These are phyloP conservation scores for Mollisiaceae sp. DNA, from an alignment of 2,329 filamentous ascomycete genomes.

Conservation along the genomic window DNA sequence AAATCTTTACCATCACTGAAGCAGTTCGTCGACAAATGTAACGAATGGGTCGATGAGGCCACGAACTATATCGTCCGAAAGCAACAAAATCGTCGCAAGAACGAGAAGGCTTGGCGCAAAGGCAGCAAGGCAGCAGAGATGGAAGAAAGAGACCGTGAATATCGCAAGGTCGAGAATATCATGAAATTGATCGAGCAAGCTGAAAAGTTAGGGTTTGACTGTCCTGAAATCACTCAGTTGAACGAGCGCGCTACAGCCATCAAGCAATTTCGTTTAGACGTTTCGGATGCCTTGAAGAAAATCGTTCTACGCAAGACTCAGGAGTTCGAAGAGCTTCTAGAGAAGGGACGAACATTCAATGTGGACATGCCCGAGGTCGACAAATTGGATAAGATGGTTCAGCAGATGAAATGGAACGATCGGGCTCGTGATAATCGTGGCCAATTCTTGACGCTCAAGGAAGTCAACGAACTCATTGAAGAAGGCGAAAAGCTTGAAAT, in stretches of 20 bases:
- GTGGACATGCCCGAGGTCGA: conserved; percentile 91
- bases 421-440: conserved; percentile 70
- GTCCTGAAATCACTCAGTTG: conserved; percentile 84
- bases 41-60: conserved; percentile 97
- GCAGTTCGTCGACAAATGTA: conserved; percentile 93
- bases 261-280: conserved; percentile 80
- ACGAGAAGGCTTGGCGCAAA: conserved; percentile 83
- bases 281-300: conserved; percentile 71
- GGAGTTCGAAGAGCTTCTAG: conserved; percentile 88
- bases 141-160: conserved; percentile 82
- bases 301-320: conserved; percentile 66
- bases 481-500: conserved; percentile 80
- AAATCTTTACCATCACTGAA: conserved; percentile 81
- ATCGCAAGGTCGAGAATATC: conserved; percentile 88
- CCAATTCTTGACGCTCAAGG: conserved; percentile 72
- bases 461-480: conserved; percentile 79
- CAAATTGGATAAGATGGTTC: conserved; percentile 76
- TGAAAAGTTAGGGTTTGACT: conserved; percentile 89
- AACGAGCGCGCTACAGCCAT: conserved; percentile 86
- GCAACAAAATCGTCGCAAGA: conserved; percentile 95
- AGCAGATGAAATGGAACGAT: conserved; percentile 88
- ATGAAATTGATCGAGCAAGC: conserved; percentile 82
- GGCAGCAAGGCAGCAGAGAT: conserved; percentile 78
- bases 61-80: conserved; percentile 96
- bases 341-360: conserved; percentile 86